These are phyloP conservation scores for Skeletonema tropicum DNA, from an alignment of 108 stramenopile species.

Conservation along the genomic window DNA sequence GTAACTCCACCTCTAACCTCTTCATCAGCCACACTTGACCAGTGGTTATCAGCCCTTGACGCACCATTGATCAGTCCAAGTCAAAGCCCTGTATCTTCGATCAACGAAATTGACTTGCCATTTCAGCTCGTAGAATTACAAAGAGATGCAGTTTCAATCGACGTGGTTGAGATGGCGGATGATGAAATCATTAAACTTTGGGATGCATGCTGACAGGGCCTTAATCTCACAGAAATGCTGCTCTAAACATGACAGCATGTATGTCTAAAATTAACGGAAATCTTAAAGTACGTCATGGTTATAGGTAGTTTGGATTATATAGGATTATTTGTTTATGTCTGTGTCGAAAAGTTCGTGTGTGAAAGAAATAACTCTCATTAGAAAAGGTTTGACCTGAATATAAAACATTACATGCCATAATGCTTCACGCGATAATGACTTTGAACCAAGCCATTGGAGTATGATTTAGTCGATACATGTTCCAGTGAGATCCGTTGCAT, in stretches of 20 bases:
- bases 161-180: background rate
- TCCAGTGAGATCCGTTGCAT: constrained; percentile 6
- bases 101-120: background rate
- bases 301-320: too few species aligned
- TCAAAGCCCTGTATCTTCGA: background rate
- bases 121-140: background rate
- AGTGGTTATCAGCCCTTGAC: background rate
- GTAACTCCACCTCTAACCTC: background rate
- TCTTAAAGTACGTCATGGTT: too few species aligned
- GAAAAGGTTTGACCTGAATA: background rate
- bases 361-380: background rate
- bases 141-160: background rate
- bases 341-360: background rate
- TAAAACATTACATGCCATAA: background rate
- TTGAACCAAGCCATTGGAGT: constrained; percentile 43
- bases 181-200: background rate
- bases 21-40: background rate
- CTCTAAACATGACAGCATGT: background rate
- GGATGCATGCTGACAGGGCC: background rate
- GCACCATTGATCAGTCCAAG: background rate
- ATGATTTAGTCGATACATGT: constrained; percentile 33
- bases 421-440: constrained; percentile 28
- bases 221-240: too few species aligned
- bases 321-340: too few species aligned
- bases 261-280: too few species aligned